Conservation (phyloP, 2,329 filamentous ascomycete species). For the Aspergillus melleus region DNA sequence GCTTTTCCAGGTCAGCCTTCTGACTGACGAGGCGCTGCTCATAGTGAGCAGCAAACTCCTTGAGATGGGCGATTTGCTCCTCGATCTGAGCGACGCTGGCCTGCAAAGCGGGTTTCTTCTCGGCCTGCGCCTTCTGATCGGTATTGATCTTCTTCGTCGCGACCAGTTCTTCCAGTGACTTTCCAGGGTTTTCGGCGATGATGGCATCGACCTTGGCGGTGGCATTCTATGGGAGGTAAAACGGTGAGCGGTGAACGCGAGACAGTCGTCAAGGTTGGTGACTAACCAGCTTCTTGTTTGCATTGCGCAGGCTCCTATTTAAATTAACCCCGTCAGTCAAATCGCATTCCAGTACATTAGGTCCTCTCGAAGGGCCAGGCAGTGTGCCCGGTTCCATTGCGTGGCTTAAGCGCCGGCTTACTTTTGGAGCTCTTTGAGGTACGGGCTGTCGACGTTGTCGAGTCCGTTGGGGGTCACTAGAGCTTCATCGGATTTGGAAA, state of each 20-base stretch:
- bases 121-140: conserved; percentile 63
- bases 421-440: conserved; percentile 90
- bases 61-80: conserved; percentile 62
- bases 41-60: conserved; percentile 60
- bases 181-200: conserved; percentile 59
- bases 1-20: conserved; percentile 56
- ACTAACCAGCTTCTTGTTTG: conserved; percentile 91
- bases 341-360: neutral
- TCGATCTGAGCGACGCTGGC: conserved; percentile 57
- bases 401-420: conserved; percentile 48
- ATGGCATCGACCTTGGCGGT: conserved; percentile 62
- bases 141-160: conserved; percentile 63
- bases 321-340: neutral
- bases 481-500: conserved; percentile 39
- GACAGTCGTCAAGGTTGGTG: neutral
- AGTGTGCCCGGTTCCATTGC: conserved; percentile 1
- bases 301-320: conserved; percentile 79
- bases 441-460: conserved; percentile 71
- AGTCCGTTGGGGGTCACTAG: conserved; percentile 48
- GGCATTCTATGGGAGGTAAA: conserved; percentile 46
- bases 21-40: conserved; percentile 57
- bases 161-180: conserved; percentile 64
- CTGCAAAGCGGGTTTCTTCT: conserved; percentile 64
- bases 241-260: conserved; percentile 20
- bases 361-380: neutral